Evolutionary conservation across 257 asterid species (phyloP), one percentile per base, ranked within the genome.

Genomic region (Nicotiana paniculata): DNA sequence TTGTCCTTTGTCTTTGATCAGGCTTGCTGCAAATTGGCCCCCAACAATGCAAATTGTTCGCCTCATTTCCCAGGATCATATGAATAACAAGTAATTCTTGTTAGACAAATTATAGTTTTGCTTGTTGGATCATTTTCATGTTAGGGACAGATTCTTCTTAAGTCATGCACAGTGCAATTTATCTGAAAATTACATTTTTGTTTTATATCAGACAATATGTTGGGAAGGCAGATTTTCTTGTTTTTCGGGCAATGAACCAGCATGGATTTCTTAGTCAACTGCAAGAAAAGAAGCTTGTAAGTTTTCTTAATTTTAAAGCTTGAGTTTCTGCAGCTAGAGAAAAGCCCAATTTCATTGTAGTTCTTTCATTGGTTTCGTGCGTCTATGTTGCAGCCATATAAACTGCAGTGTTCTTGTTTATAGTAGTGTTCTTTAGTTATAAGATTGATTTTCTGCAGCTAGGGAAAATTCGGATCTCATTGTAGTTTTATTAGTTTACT

Each of bases 11-110:
- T 21, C 77, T 51, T 75, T 79, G 28, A 61, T 32, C 94, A 94
- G 99, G 92, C 97, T 96, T 77, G 98, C 99, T 83, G 93, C 98
- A 80, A 93, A 96, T 89, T 96, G 98, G 98, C 99, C 98, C 77
- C 82, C 86, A 79, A 94, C 96, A 28, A 94, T 96, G 99, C 99
- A 96, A 88, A 96, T 93, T 58, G 98, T 96, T 76, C 97, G 99
- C 69, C 90, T 96, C 65, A 96, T 96, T 86, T 96, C 99, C 83
- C 99, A 96, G 88, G 99, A 96, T 86, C 99, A 96, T 90, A 94
- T 96, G 99, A 96, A 92, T 86, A 96, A 93, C 95, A 96, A 96
- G 99, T 96, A 96, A 85, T 84, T n/a, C 51, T 82, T 48, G 48
- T 48, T 48, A 74, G 39, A 74, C 51, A 55, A 26, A 48, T 4